These are phyloP conservation scores for Dictyostelium brefeldianum DNA, from an alignment of 78 protist species.

Conservation along the genomic window DNA sequence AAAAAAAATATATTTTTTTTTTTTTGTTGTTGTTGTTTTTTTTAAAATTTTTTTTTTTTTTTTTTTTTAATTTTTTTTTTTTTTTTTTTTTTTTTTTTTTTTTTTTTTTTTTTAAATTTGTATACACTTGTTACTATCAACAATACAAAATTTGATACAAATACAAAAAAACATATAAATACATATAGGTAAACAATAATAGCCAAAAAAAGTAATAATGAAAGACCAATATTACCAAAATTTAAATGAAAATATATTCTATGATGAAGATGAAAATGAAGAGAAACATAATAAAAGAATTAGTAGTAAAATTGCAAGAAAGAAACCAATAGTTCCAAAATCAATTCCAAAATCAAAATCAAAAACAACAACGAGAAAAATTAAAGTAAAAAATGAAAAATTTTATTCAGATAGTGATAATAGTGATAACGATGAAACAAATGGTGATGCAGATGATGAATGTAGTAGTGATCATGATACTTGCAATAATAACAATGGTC, in stretches of 20 bases:
- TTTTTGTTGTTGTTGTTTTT: background rate
- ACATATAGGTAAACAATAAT: background rate
- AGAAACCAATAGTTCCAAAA: background rate
- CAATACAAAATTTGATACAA: background rate
- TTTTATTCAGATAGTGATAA: background rate
- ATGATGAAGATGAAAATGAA: constrained; percentile 8
- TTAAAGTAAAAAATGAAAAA: too few relatives aligned
- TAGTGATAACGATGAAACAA: background rate
- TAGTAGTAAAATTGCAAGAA: background rate
- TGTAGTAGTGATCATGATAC: too few relatives aligned
- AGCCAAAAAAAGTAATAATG: background rate
- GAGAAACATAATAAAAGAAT: background rate
- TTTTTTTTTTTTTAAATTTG: background rate
- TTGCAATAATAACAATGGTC: background rate
- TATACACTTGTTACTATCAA: background rate
- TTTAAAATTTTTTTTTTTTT: background rate
- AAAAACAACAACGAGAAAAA: background rate
- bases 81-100: background rate
- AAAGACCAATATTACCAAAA: background rate
- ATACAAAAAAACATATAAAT: background rate
- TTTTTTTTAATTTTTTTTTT: background rate
- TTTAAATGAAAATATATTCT: background rate
- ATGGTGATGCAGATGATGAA: too few relatives aligned
- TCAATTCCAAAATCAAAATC: background rate
- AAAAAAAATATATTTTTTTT: background rate